Evolutionary conservation across 164 flowering plant genomes (phyloP).

Genomic region (Sextonia rubra): DNA sequence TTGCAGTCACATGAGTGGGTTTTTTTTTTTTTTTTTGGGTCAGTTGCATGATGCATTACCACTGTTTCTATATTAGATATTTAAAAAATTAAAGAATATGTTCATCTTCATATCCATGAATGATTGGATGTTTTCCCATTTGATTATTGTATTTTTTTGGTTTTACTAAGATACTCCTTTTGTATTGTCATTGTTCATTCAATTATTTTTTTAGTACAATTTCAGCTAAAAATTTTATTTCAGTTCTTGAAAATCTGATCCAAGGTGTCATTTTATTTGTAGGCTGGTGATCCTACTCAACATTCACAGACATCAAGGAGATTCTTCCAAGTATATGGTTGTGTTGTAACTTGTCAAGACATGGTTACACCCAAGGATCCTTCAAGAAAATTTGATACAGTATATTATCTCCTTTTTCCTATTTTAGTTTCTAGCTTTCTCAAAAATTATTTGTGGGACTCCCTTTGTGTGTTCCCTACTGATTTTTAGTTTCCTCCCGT

Average conservation of each 20-base stretch:
- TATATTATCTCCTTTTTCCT: slow-evolving; percentile 18
- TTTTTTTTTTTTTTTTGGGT: too few relatives aligned
- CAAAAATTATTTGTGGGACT: background rate
- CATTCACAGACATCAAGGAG: slow-evolving; percentile 45
- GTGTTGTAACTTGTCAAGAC: slow-evolving; percentile 70
- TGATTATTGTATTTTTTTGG: background rate
- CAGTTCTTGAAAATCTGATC: background rate
- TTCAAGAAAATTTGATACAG: slow-evolving; percentile 64
- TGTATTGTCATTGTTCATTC: background rate
- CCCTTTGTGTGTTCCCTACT: background rate
- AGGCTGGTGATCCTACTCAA: slow-evolving; percentile 40
- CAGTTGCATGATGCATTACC: background rate
- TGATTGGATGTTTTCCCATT: background rate
- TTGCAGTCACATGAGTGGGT: background rate
- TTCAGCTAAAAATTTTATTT: background rate
- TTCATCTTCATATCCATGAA: background rate
- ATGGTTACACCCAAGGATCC: slow-evolving; percentile 82
- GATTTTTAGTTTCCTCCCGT: too few relatives aligned
- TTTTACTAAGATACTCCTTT: background rate
- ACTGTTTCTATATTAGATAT: background rate
- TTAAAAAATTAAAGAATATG: background rate
- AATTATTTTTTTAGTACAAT: background rate
- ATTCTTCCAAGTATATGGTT: slow-evolving; percentile 82
- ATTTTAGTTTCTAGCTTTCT: background rate
- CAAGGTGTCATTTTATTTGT: slow-evolving; percentile 7